Evolutionary conservation across 495 filamentous ascomycete genomes (phyloP).

Genomic region (Podospora fimiseda): DNA sequence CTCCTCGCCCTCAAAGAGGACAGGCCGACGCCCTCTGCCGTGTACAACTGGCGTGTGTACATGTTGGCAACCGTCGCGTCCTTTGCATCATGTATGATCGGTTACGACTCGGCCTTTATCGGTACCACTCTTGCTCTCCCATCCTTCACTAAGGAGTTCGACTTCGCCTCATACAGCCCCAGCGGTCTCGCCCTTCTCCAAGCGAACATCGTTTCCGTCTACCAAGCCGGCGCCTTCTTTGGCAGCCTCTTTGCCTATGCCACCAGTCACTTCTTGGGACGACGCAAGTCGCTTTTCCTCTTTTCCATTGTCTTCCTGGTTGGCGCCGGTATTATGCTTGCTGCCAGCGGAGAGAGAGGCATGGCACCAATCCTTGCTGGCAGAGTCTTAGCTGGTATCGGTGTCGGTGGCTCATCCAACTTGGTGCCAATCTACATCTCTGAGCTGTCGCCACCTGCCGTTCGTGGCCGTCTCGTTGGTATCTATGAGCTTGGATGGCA

Average conservation of each 20-base stretch:
- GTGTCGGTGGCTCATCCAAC: conserved; percentile 46
- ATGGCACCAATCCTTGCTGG: conserved; percentile 56
- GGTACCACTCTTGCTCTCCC: conserved; percentile 58
- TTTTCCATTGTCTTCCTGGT: conserved; percentile 54
- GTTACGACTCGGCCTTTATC: conserved; percentile 67
- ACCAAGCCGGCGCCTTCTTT: conserved; percentile 64
- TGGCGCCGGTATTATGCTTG: conserved; percentile 59
- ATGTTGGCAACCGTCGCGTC: conserved; percentile 54
- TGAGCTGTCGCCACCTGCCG: conserved; percentile 49
- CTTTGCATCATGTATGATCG: conserved; percentile 66
- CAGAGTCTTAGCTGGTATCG: conserved; percentile 48
- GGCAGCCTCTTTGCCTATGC: conserved; percentile 57
- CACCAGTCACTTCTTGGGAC: conserved; percentile 51
- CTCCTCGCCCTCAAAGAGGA: conserved; percentile 57
- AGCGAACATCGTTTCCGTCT: conserved; percentile 64
- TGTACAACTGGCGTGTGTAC: conserved; percentile 75
- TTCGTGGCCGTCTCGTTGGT: conserved; percentile 51
- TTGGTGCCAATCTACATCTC: conserved; percentile 54
- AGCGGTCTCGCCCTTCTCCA: conserved; percentile 43
- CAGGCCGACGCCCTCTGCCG: conserved; percentile 54
- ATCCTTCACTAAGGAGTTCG: conserved; percentile 56
- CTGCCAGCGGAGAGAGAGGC: conserved; percentile 49
- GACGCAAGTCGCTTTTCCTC: conserved; percentile 48
- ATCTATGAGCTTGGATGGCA: conserved; percentile 71
- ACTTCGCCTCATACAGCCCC: conserved; percentile 38